Evolutionary conservation across 805 yeast genomes (phyloP).

Genomic region (Candida jianshihensis): DNA sequence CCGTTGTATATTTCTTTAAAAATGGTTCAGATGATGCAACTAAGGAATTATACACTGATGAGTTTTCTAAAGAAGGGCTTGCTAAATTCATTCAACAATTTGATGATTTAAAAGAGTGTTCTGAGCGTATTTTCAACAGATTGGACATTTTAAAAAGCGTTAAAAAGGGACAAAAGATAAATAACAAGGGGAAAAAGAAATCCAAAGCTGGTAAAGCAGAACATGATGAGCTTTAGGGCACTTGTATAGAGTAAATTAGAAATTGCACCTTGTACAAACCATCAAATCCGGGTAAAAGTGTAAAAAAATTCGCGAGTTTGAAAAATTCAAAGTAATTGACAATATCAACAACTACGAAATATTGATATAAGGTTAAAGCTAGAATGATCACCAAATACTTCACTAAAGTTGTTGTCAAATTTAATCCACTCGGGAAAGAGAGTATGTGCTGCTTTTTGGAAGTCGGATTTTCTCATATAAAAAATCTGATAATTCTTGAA

Average conservation of each 20-base stretch:
- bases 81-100: constrained; percentile 25
- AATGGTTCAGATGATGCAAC: constrained; percentile 10
- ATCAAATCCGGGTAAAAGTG: not conserved
- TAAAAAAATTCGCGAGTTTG: too few species aligned
- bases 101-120: constrained; percentile 29
- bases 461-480: too few species aligned
- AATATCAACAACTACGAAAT: too few species aligned
- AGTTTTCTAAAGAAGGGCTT: constrained; percentile 24
- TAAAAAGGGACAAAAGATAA: constrained; percentile 19
- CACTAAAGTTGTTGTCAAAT: constrained; percentile 64
- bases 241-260: too few species aligned
- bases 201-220: too few species aligned
- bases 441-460: constrained; percentile 30
- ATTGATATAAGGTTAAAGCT: too few species aligned
- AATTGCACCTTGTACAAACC: too few species aligned
- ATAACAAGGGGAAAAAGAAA: constrained; percentile 10
- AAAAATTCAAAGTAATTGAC: too few species aligned
- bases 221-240: not conserved
- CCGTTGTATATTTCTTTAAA: constrained; percentile 9
- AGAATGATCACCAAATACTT: constrained; percentile 87
- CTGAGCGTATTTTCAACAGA: constrained; percentile 6
- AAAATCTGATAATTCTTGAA: too few species aligned
- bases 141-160: constrained; percentile 14
- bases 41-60: constrained; percentile 23
- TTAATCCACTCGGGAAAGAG: constrained; percentile 69